Evolutionary conservation across 2,329 filamentous ascomycete species (phyloP), one percentile per base, ranked within the genome.

Genomic region (Arthrobotrys sinensis): DNA sequence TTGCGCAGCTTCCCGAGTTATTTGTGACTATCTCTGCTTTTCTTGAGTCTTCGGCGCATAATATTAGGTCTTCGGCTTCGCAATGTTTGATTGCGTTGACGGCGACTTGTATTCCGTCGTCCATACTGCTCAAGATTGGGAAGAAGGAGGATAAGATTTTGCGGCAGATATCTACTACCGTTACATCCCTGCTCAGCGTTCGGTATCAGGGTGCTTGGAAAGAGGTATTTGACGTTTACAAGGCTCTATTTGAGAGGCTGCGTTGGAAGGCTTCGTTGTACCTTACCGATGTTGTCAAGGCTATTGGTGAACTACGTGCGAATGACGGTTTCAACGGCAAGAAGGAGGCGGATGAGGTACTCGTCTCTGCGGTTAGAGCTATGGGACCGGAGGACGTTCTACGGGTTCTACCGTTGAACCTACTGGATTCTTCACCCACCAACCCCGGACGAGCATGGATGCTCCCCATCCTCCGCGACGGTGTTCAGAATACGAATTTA

Each of bases 131-230:
- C 5, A 93, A 97, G 80, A 94, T 94, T 24, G 97, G 94, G 1
- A 89, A 97, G 55, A 97, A 93, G 83, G 95, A 98, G 81, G 94
- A 98, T 84, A 97, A 97, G 85, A 88, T 91, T 0, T 85, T 98
- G 8, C 92, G 94, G 83, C 95, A 94, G 83, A 85, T 99, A 21
- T 91, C 92, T 11, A 91, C 89, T 83, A 88, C 88, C 1, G 90
- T 92, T 0, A 91, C 91, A 79, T 89, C 91, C 43, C 87, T 98
- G 6, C 87, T 99, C 53, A 94, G 90, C 64, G 90, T 98, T 45
- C 96, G 96, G 83, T 99, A 94, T 83, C 96, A 98, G 85, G 90
- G 91, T 28, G 96, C 96, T 2, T 97, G 95, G 93, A 90, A 92
- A 85, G 94, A 99, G 83, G 94, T 96, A 0, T 98, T 98, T 86